Evolutionary conservation across 306 rosid genomes (phyloP).

Genomic region (Medicago lupulina): DNA sequence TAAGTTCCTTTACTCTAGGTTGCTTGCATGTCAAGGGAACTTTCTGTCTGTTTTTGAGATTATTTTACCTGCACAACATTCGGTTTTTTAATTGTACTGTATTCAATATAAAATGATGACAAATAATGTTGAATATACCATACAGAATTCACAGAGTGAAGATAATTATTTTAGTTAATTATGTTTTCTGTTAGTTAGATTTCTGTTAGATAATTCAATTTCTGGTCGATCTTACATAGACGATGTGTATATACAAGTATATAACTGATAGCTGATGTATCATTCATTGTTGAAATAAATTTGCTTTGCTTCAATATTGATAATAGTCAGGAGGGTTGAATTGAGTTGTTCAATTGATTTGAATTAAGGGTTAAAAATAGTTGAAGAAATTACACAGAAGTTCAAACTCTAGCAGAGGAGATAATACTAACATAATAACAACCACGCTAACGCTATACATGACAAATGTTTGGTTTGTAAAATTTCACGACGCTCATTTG

Average conservation of each 20-base stretch:
- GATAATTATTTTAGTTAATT: too few relatives aligned
- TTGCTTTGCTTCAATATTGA: background rate
- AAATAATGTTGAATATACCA: background rate
- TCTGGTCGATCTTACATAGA: background rate
- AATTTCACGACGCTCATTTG: too few relatives aligned
- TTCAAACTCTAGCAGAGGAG: too few relatives aligned
- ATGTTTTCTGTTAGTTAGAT: background rate
- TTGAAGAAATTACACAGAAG: too few relatives aligned
- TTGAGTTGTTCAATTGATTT: too few relatives aligned
- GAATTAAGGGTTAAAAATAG: too few relatives aligned
- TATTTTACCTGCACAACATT: background rate
- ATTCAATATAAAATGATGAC: background rate
- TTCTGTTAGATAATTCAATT: background rate
- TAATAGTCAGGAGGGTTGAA: too few relatives aligned
- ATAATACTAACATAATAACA: too few relatives aligned
- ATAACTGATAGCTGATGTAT: background rate
- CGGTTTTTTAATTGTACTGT: background rate
- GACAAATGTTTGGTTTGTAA: too few relatives aligned
- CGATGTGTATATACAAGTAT: background rate
- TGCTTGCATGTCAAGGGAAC: slow-evolving; percentile 30
- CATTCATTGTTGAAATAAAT: background rate
- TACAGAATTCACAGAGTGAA: background rate
- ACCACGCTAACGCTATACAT: too few relatives aligned
- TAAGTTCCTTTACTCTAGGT: slow-evolving; percentile 44
- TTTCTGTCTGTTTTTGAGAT: slow-evolving; percentile 10